Conservation (phyloP, 176 grass and related monocot genomes). For the Areca catechu region DNA sequence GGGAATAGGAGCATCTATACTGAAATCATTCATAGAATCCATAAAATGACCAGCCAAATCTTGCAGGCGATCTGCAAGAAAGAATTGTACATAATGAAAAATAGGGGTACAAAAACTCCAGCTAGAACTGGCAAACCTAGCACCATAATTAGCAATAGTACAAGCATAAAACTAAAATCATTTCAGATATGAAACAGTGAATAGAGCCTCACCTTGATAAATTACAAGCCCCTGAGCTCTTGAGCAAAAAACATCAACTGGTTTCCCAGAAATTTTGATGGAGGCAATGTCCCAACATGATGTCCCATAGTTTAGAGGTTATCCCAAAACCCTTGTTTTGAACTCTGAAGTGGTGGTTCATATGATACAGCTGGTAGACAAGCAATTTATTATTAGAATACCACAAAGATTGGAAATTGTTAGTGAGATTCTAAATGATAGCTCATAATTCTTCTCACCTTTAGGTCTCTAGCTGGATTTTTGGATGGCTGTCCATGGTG, state of each 20-base stretch:
- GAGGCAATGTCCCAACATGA: slow-evolving; percentile 61
- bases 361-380: slow-evolving; percentile 62
- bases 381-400: too few species aligned
- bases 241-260: slow-evolving; percentile 31
- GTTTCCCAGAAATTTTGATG: slow-evolving; percentile 19
- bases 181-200: not conserved
- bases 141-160: too few species aligned
- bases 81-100: too few species aligned
- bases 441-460: slow-evolving; percentile 28
- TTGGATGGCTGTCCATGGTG: slow-evolving; percentile 85
- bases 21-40: too few species aligned
- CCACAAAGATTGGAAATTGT: too few species aligned
- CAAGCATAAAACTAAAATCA: too few species aligned
- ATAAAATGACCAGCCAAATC: too few species aligned
- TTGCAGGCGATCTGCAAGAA: too few species aligned
- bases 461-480: slow-evolving; percentile 64
- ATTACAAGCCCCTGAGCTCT: slow-evolving; percentile 34
- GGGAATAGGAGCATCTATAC: too few species aligned
- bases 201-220: slow-evolving; percentile 32
- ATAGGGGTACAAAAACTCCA: too few species aligned
- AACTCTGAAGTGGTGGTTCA: slow-evolving; percentile 86
- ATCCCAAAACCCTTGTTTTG: slow-evolving; percentile 88
- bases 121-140: too few species aligned
- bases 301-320: slow-evolving; percentile 77
- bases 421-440: too few species aligned